Evolutionary conservation across 2,329 filamentous ascomycete genomes (phyloP), one percentile per base, ranked within the genome.

Genomic region (Ophioceras dolichostomum): DNA sequence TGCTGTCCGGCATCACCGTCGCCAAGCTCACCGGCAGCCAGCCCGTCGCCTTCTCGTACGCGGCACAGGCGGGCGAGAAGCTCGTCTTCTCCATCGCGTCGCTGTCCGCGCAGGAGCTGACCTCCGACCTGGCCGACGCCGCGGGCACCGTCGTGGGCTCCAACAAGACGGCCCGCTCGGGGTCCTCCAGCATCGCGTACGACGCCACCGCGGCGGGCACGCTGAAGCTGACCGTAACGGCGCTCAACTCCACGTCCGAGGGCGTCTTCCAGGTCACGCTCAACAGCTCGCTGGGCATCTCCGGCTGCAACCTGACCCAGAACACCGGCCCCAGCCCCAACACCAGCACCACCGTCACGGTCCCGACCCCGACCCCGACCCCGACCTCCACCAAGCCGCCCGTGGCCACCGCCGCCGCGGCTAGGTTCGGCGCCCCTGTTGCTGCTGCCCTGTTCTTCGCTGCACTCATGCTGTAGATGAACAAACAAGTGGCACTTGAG

Each of bases 231-330:
- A 33, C 38, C 10, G 42, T 43, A 6, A n/a, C 30, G 10, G 36
- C 39, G 13, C 16, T 28, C 34, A 38, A 39, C 34, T 39, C 37
- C 24, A 41, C 39, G 6, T 27, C 32, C 22, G 38, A 41, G 22
- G 42, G 42, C 21, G 39, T 45, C 18, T 45, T 45, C 38, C 42
- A 44, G 36, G 43, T 44, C 12, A 44, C 40, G 3, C 32, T 45
- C 8, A 30, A 39, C 34, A 42, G 39, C 10, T 44, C 39, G 13
- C 32, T 45, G 6, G 43, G 42, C 24, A 39, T 45, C n/a, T 45
- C 42, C 24, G 39, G 40, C 21, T 44, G 39, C 37, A 42, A 40
- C 36, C 38, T 45, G 17, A 43, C 34, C 20, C 38, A 27, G 34
- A 32, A 22, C 18, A 17, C 21, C 24, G 32, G 21, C 14, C n/a